Evolutionary conservation across 768 basidiomycete genomes (phyloP), one percentile per base, ranked within the genome.

Genomic region (Lentinula guzmanii): DNA sequence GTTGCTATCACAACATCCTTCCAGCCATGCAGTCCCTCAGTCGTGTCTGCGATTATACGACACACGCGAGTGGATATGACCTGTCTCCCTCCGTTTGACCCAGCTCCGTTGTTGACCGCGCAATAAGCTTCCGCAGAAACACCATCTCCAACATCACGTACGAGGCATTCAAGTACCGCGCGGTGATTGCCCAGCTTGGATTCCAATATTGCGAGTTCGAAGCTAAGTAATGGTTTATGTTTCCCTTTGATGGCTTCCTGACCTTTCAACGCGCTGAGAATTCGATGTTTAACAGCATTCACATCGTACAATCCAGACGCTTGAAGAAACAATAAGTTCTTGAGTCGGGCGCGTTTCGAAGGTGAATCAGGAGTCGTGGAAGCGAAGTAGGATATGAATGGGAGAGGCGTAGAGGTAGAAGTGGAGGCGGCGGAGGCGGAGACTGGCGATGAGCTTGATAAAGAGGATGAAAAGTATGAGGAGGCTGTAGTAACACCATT

Each of bases 121-220:
- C 95, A 96, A 71, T 95, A 97, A 4, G 86, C 82, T 69, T 96
- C 93, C 0, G 94, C 92, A 2, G 92, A 90, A 0, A 82, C 75
- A 0, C 83, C 77, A 69, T 98, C 95, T 55, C 81, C 81, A 9
- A 97, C 74, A 41, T 83, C 81, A 62, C 85, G 79, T 6, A 88
- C 89, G 6, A 98, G 83, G 1, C 82, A 77, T 6, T 81, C 71
- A 1, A 98, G 80, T 0, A 89, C 91, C 18, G 77, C 73, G 10
- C 76, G 80, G 65, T 93, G 87, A 52, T 86, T 75, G 18, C 77
- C 80, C 21, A 82, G 76, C 85, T 62, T 50, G 11, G 31, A 42
- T 21, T 24, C 34, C 41, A 34, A 6, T 35, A 51, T 58, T 11
- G 48, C 62, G 28, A 46, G 13, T 16, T 64, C 37, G 18, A 52